Conservation (phyloP, 495 filamentous ascomycete genomes). For the Glarea lozoyensis region DNA sequence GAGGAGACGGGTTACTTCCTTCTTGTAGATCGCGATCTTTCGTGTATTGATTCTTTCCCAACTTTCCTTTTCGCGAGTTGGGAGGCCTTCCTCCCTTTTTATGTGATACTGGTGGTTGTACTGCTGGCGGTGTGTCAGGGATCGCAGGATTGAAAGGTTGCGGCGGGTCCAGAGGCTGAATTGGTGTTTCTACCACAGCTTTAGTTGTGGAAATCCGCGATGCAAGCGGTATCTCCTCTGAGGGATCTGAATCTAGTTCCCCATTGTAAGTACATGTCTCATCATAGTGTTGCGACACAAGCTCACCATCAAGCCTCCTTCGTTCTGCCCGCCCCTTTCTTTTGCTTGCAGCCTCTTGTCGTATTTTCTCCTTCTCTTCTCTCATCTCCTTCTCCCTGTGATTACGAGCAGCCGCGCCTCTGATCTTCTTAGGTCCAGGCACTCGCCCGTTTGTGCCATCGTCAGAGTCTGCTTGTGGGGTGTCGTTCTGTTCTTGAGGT, state of each 20-base stretch:
- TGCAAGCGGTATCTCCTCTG: conserved; percentile 45
- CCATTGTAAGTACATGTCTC: not conserved
- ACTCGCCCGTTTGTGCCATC: conserved; percentile 50
- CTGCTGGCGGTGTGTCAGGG: conserved; percentile 25
- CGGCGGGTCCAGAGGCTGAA: conserved; percentile 15
- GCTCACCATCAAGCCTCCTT: conserved; percentile 67
- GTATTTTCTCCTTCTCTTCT: conserved; percentile 62
- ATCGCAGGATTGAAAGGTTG: conserved; percentile 26
- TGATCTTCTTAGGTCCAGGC: conserved; percentile 45
- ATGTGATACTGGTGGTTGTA: conserved; percentile 28
- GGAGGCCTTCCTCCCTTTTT: conserved; percentile 58
- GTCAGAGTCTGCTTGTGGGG: conserved; percentile 57
- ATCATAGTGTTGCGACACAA: conserved; percentile 6
- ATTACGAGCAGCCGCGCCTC: conserved; percentile 52
- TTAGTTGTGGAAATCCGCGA: conserved; percentile 30
- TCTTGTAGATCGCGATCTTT: conserved; percentile 56
- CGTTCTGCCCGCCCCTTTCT: conserved; percentile 67
- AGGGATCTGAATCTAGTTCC: conserved; percentile 49
- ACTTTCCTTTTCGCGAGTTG: conserved; percentile 51
- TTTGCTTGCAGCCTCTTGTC: conserved; percentile 60
- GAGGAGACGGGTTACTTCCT: conserved; percentile 51
- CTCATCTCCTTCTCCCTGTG: conserved; percentile 66
- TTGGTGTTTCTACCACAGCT: conserved; percentile 19
- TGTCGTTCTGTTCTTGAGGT: conserved; percentile 34
- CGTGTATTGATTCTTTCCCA: conserved; percentile 83